Evolutionary conservation across 75 land plant species (phyloP), one percentile per base, ranked within the genome.

Genomic region (Isoetes taiwanensis): DNA sequence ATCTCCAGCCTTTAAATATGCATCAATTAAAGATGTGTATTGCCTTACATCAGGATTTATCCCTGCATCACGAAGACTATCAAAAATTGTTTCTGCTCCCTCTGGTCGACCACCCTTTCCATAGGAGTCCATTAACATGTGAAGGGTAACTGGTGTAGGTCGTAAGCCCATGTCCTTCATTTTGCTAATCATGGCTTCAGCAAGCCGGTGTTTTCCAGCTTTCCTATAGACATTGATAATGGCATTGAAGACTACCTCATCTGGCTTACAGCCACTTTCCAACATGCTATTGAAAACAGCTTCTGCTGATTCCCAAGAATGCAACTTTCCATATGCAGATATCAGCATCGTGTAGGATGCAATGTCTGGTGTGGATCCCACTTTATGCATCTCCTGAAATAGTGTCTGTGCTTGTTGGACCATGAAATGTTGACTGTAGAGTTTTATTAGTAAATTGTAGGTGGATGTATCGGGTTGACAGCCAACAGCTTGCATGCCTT

Each of bases 171-270:
- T 60, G 43, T 71, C 75, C 61, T 75, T 80, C 99, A 94, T 94
- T 43, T 31, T 38, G 43, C 37, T 43, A 4, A 90, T 32, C n/a
- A 88, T 32, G 12, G 54, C 69, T 71, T 84, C 77, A 30, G 80
- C 82, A 65, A 82, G 74, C 19, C 58, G 38, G 64, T 77, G 73
- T 50, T 81, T 68, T 3, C 90, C 84, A 52, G 75, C 75, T 65
- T 69, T 65, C 38, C 99, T 72, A 61, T 65, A 88, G 4, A 85
- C 78, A 63, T 89, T 85, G 71, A 94, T 77, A 78, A 94, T 89
- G 26, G 66, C 58, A 55, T 90, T 97, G 64, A 79, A 94, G 31
- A 83, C 67, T 32, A 69, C 71, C 0, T 79, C 78, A 55, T 89
- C 82, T 28, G 80, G 40, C 62, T 76, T 72, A 57, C 56, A 64